These are phyloP conservation scores for Xylariaceae sp. DNA, from an alignment of 2,329 filamentous ascomycete species.

Conservation along the genomic window DNA sequence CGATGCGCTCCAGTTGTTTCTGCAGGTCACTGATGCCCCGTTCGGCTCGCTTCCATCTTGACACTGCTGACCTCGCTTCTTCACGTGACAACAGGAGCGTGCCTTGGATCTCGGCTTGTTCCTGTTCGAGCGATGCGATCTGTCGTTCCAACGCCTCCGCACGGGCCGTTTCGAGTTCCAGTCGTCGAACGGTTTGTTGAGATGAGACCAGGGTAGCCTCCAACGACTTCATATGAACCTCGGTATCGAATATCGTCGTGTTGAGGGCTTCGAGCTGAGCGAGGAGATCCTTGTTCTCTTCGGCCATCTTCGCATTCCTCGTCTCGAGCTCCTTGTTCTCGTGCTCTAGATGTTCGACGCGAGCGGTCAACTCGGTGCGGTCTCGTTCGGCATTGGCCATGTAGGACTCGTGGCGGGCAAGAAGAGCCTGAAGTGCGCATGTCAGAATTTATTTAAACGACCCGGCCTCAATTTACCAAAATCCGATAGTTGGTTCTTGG, in stretches of 20 bases:
- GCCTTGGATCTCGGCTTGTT: slow-evolving; percentile 68
- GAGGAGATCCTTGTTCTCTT: slow-evolving; percentile 76
- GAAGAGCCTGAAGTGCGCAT: slow-evolving; percentile 73
- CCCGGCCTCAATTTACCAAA: slow-evolving; percentile 18
- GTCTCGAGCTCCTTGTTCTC: slow-evolving; percentile 70
- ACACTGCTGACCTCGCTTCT: slow-evolving; percentile 71
- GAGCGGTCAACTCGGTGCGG: slow-evolving; percentile 63
- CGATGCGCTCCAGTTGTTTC: slow-evolving; percentile 83
- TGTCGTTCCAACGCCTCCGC: slow-evolving; percentile 78
- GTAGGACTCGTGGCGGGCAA: slow-evolving; percentile 88
- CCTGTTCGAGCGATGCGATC: slow-evolving; percentile 70
- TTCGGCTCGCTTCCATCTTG: slow-evolving; percentile 83
- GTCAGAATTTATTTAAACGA: slow-evolving; percentile 55
- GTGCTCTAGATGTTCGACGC: slow-evolving; percentile 69
- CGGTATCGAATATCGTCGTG: slow-evolving; percentile 69
- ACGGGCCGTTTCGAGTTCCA: slow-evolving; percentile 67
- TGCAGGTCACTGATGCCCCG: slow-evolving; percentile 71
- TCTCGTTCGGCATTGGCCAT: slow-evolving; percentile 89
- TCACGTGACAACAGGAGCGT: slow-evolving; percentile 62
- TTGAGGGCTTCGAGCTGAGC: slow-evolving; percentile 84
- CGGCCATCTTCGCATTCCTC: slow-evolving; percentile 69
- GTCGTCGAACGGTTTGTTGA: slow-evolving; percentile 67
- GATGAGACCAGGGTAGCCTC: slow-evolving; percentile 72
- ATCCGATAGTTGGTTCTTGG: slow-evolving; percentile 5
- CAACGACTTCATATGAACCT: slow-evolving; percentile 70